Evolutionary conservation across 352 stramenopile species (phyloP).

Genomic region (Halophytophthora polymorphica): DNA sequence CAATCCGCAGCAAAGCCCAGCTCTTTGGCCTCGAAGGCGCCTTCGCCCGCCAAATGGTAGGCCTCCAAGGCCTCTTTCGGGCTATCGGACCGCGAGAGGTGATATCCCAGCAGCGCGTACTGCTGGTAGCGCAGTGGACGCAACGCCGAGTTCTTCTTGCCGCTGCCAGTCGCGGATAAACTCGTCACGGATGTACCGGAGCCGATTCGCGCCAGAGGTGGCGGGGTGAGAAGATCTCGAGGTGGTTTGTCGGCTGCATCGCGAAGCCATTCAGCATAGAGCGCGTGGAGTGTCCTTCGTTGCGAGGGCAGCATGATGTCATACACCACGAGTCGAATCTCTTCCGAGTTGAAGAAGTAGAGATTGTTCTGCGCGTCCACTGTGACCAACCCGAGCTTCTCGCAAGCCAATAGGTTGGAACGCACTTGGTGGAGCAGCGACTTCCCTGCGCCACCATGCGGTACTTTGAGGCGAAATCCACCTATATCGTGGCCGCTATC

Average conservation of each 20-base stretch:
- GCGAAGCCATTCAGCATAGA: conserved; percentile 61
- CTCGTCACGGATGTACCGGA: conserved; percentile 11
- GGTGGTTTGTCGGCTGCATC: conserved; percentile 15
- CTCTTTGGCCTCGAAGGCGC: conserved; percentile 53
- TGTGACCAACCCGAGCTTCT: conserved; percentile 61
- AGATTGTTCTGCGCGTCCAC: conserved; percentile 52
- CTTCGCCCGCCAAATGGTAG: conserved; percentile 57
- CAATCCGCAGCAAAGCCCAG: conserved; percentile 68
- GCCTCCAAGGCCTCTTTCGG: conserved; percentile 51
- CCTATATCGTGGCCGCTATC: conserved; percentile 26
- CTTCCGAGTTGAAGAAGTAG: conserved; percentile 65
- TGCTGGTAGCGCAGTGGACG: conserved; percentile 44
- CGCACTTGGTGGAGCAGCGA: conserved; percentile 53
- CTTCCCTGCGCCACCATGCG: conserved; percentile 32
- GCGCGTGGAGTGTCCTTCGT: conserved; percentile 19
- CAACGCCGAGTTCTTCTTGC: background rate
- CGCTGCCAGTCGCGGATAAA: background rate
- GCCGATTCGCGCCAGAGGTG: conserved; percentile 4
- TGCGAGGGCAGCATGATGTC: conserved; percentile 56
- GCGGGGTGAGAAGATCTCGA: conserved; percentile 3
- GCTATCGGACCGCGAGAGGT: conserved; percentile 56
- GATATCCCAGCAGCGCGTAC: conserved; percentile 61
- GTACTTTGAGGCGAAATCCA: conserved; percentile 34
- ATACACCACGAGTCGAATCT: conserved; percentile 48
- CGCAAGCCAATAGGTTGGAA: conserved; percentile 41